Percentiles rank a stretch among this genome's conserved stretches.
Conservation (phyloP, 208 protist genomes). For the Naegleria gruberi region DNA sequence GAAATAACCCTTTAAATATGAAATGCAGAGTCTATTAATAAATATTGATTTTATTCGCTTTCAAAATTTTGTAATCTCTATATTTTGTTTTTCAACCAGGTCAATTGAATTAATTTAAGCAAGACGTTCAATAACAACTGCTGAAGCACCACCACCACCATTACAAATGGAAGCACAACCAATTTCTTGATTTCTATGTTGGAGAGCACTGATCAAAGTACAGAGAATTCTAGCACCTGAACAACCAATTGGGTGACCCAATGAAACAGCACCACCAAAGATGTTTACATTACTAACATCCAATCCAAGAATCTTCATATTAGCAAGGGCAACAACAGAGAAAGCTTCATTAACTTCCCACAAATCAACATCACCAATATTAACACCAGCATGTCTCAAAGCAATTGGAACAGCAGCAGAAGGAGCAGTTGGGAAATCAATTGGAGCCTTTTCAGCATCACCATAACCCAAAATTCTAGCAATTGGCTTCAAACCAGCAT, state of each 20-base stretch:
- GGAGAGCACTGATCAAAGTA: conserved; percentile 63
- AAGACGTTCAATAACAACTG: conserved; percentile 62
- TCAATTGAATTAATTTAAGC: too few species aligned
- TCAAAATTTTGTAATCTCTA: too few species aligned
- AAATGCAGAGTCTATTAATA: too few species aligned
- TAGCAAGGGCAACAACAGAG: conserved; percentile 76
- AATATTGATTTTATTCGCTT: too few species aligned
- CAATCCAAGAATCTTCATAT: conserved; percentile 64
- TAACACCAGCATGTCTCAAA: conserved; percentile 50
- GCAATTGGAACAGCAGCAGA: conserved; percentile 68
- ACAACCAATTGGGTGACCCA: conserved; percentile 89
- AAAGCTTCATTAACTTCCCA: conserved; percentile 96
- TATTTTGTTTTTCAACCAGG: too few species aligned
- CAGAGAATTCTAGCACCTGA: conserved; percentile 71
- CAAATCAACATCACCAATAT: conserved; percentile 62
- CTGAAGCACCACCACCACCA: conserved; percentile 82
- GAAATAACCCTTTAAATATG: too few species aligned
- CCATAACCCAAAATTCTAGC: conserved; percentile 68
- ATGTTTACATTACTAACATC: conserved; percentile 76
- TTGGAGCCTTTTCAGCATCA: conserved; percentile 73
- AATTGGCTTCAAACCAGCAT: conserved; percentile 64
- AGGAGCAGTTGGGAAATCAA: conserved; percentile 78
- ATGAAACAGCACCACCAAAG: conserved; percentile 78
- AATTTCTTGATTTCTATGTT: conserved; percentile 43
- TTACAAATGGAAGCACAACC: conserved; percentile 86